Evolutionary conservation across 768 basidiomycete genomes (phyloP).

Genomic region (Pleurotus ostreatus): DNA sequence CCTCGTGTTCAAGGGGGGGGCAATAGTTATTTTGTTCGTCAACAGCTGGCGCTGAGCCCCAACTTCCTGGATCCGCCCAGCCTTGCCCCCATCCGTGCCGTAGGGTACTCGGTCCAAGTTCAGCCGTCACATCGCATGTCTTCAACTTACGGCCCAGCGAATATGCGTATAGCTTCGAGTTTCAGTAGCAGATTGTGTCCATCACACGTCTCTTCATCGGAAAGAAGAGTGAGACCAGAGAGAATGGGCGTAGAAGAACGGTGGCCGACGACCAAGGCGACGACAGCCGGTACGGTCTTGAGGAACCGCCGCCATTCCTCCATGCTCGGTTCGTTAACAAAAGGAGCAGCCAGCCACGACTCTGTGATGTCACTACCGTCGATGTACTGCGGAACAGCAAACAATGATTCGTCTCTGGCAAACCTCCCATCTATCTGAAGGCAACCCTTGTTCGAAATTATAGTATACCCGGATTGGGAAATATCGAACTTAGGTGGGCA

Average conservation of each 20-base stretch:
- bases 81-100: too few species aligned
- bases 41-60: too few species aligned
- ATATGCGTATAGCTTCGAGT: background rate
- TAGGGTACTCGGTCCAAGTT: too few species aligned
- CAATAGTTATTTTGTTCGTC: too few species aligned
- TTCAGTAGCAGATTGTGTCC: background rate
- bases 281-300: background rate
- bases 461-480: background rate
- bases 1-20: too few species aligned
- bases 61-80: too few species aligned
- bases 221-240: background rate
- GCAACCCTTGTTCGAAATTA: background rate
- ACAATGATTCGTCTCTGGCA: background rate
- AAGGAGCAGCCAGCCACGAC: background rate
- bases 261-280: background rate
- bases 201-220: background rate
- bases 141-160: background rate
- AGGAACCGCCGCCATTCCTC: background rate
- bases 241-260: background rate
- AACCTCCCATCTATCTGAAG: background rate
- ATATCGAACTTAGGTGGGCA: background rate
- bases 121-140: too few species aligned
- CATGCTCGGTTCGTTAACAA: background rate
- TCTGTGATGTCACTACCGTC: background rate
- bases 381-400: background rate